A percentile compares a stretch with the other conserved stretches of the same genome.
Evolutionary conservation across 1,284 basidiomycete genomes (phyloP).

Genomic region (Ganoderma sinense): DNA sequence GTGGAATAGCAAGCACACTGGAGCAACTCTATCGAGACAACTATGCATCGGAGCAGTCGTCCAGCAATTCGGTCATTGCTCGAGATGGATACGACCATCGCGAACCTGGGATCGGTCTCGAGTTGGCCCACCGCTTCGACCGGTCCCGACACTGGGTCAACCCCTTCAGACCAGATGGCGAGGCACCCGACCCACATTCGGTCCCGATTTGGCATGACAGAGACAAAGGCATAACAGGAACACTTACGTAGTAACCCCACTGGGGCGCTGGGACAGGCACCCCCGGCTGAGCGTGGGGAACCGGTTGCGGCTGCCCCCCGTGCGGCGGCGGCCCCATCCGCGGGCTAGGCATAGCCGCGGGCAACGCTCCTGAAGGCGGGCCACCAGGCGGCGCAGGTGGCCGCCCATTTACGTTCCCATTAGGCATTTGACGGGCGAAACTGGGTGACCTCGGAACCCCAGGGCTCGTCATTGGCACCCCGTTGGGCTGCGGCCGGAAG

Average conservation of each 20-base stretch:
- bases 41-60: neutral
- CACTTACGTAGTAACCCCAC: slow-evolving; percentile 49
- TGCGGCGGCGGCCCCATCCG: slow-evolving; percentile 61
- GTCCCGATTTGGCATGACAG: too few species aligned
- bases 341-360: slow-evolving; percentile 68
- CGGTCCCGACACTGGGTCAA: too few species aligned
- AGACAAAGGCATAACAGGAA: too few species aligned
- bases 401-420: slow-evolving; percentile 66
- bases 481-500: slow-evolving; percentile 43
- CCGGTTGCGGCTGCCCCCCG: slow-evolving; percentile 50
- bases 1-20: too few species aligned
- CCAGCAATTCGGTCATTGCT: too few species aligned
- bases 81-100: too few species aligned
- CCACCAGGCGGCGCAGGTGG: slow-evolving; percentile 61
- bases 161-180: too few species aligned
- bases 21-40: too few species aligned
- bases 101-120: too few species aligned
- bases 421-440: slow-evolving; percentile 66
- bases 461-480: slow-evolving; percentile 43
- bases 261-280: slow-evolving; percentile 37
- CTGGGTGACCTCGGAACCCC: slow-evolving; percentile 70
- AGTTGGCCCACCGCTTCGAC: too few species aligned
- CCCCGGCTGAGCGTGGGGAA: slow-evolving; percentile 51
- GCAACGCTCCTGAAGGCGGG: slow-evolving; percentile 48
- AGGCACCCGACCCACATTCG: too few species aligned